Percentiles rank a stretch among this genome's conserved stretches.
Conservation (phyloP, 257 asterid species). For the Solanum rostratum region DNA sequence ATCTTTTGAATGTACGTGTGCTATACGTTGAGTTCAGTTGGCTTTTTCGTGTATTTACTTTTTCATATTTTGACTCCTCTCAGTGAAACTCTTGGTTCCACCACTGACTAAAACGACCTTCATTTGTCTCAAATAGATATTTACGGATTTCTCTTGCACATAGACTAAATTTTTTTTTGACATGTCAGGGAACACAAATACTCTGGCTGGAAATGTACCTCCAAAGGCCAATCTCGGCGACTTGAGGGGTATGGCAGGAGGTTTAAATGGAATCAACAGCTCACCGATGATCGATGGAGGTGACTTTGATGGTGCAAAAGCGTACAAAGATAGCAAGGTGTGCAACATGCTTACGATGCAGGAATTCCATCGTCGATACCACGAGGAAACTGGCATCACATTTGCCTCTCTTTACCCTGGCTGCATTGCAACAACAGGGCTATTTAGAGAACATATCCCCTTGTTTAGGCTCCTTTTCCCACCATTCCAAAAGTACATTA, state of each 20-base stretch:
- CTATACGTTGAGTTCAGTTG: neutral
- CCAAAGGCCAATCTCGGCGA: conserved; percentile 96
- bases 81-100: neutral
- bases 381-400: conserved; percentile 81
- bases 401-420: conserved; percentile 92
- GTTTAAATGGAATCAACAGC: conserved; percentile 60
- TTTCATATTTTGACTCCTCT: neutral
- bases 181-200: conserved; percentile 70
- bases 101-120: neutral
- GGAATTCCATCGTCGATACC: conserved; percentile 80
- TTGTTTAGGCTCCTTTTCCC: conserved; percentile 83
- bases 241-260: conserved; percentile 70
- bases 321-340: conserved; percentile 94
- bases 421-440: conserved; percentile 90
- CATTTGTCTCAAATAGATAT: neutral
- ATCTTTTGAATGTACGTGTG: neutral
- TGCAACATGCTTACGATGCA: conserved; percentile 98
- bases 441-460: conserved; percentile 84
- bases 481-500: conserved; percentile 78
- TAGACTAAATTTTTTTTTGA: neutral
- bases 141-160: neutral
- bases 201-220: conserved; percentile 91
- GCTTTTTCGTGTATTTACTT: conserved; percentile 11
- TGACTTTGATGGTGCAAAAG: conserved; percentile 91
- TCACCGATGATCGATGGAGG: conserved; percentile 91